phyloP scores from a whole-genome alignment of 2,329 filamentous ascomycete species.

The Pseudopyrenochaeta lycopersici region DNA sequence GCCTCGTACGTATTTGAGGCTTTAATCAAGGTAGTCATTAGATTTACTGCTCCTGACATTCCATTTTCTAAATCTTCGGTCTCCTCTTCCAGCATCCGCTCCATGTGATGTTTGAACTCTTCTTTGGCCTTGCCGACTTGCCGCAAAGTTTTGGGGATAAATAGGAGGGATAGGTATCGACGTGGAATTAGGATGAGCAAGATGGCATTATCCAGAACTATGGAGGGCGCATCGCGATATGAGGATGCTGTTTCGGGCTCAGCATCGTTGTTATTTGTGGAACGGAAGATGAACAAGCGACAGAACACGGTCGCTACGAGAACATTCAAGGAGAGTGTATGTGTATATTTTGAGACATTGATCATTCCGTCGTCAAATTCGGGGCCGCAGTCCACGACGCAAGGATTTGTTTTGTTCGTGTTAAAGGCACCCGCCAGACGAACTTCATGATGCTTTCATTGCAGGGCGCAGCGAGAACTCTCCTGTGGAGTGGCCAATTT shows the following conservation, averaged over 20 bases:
- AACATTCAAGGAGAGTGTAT: slow-evolving; percentile 45
- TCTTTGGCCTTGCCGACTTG: slow-evolving; percentile 23
- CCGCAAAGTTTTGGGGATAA: slow-evolving; percentile 20
- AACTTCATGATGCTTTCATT: slow-evolving; percentile 53
- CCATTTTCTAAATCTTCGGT: slow-evolving; percentile 2
- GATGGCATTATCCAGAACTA: slow-evolving; percentile 35
- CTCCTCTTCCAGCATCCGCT: slow-evolving; percentile 21
- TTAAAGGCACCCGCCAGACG: slow-evolving; percentile 66
- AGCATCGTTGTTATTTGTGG: neutral
- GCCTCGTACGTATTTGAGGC: neutral
- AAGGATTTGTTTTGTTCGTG: slow-evolving; percentile 58
- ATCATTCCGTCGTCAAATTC: slow-evolving; percentile 1
- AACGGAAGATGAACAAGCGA: slow-evolving; percentile 13
- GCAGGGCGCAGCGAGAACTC: slow-evolving; percentile 52
- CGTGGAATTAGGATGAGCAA: slow-evolving; percentile 13
- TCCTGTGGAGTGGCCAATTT: slow-evolving; percentile 56
- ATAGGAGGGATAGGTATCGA: slow-evolving; percentile 9
- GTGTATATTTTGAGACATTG: slow-evolving; percentile 33
- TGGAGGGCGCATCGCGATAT: slow-evolving; percentile 18
- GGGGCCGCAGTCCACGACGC: slow-evolving; percentile 24
- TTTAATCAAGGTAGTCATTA: slow-evolving; percentile 21
- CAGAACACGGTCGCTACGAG: slow-evolving; percentile 45
- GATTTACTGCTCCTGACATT: slow-evolving; percentile 11
- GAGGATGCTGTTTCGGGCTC: neutral
- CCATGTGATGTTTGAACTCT: slow-evolving; percentile 19